Evolutionary conservation across 225 moss, liverwort and hornwort genomes (phyloP).

Genomic region (Marchantia polymorpha): DNA sequence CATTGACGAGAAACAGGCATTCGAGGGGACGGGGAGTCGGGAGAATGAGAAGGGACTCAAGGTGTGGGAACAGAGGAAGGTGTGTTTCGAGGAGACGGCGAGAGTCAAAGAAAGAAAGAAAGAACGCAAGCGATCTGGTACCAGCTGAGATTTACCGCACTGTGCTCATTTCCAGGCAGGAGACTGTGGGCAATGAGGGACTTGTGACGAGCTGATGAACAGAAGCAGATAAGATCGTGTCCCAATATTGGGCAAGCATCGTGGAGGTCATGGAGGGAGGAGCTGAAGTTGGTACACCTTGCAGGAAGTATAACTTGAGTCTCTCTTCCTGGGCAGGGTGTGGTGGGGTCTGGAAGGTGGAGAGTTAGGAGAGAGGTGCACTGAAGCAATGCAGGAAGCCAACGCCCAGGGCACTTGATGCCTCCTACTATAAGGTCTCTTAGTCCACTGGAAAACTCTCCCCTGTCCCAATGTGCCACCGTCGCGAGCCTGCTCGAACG

Average conservation of each 20-base stretch:
- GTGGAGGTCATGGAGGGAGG: slow-evolving; percentile 16
- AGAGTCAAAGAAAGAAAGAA: background rate
- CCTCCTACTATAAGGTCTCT: background rate
- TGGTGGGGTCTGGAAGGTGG: slow-evolving; percentile 23
- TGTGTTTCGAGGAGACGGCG: background rate
- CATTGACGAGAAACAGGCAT: background rate
- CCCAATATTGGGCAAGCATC: slow-evolving; percentile 1
- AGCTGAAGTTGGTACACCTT: background rate
- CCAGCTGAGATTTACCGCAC: background rate
- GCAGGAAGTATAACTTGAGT: background rate
- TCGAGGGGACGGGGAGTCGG: background rate
- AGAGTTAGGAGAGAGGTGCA: background rate
- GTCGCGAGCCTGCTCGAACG: slow-evolving; percentile 9
- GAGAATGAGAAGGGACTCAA: too few relatives aligned
- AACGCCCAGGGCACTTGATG: background rate
- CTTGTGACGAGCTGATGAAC: slow-evolving; percentile 21
- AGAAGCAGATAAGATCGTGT: slow-evolving; percentile 18
- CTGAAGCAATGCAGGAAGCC: background rate
- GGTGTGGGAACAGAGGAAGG: background rate
- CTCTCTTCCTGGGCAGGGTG: background rate
- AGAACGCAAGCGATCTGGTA: background rate
- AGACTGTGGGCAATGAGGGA: background rate
- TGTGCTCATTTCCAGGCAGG: background rate
- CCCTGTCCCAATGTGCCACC: slow-evolving; percentile 25
- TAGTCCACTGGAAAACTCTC: slow-evolving; percentile 16